These are phyloP conservation scores for Mallotus repandus DNA, from an alignment of 441 rosid genomes.

Conservation along the genomic window DNA sequence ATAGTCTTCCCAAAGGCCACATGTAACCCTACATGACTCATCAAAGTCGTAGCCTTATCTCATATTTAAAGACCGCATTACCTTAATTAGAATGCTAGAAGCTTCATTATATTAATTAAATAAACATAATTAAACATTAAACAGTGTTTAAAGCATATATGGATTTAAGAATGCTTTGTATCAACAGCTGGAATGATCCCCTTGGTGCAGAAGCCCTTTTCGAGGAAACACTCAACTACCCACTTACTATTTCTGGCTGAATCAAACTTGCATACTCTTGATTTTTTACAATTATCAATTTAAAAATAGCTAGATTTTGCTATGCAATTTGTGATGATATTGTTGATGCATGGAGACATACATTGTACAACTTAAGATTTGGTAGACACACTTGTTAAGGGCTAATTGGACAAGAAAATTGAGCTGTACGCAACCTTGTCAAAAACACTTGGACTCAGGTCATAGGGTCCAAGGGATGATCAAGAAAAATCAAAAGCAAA, in stretches of 20 bases:
- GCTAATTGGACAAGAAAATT: slow-evolving; percentile 21
- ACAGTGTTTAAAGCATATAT: slow-evolving; percentile 33
- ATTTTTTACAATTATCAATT: not conserved
- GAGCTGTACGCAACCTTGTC: slow-evolving; percentile 28
- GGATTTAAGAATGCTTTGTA: slow-evolving; percentile 28
- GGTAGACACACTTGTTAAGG: slow-evolving; percentile 25
- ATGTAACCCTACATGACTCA: slow-evolving; percentile 33
- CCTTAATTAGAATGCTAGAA: slow-evolving; percentile 49
- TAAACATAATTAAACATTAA: slow-evolving; percentile 19
- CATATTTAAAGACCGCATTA: slow-evolving; percentile 36
- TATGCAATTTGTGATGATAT: not conserved
- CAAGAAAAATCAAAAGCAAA: not conserved
- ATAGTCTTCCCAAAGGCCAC: slow-evolving; percentile 21
- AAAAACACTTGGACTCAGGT: slow-evolving; percentile 35
- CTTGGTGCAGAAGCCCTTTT: slow-evolving; percentile 45
- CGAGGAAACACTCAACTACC: slow-evolving; percentile 45
- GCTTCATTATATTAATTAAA: slow-evolving; percentile 35
- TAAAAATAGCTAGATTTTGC: not conserved
- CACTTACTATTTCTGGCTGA: slow-evolving; percentile 36
- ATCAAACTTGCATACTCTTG: not conserved
- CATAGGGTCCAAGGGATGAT: not conserved
- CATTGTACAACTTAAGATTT: slow-evolving; percentile 2
- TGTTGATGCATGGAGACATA: not conserved
- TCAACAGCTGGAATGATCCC: slow-evolving; percentile 40
- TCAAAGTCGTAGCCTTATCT: slow-evolving; percentile 4